Percentiles rank a stretch among this genome's conserved stretches.
Evolutionary conservation across 371 early-diverging fungal species (phyloP).

Genomic region (Haplosporangium sp.): DNA sequence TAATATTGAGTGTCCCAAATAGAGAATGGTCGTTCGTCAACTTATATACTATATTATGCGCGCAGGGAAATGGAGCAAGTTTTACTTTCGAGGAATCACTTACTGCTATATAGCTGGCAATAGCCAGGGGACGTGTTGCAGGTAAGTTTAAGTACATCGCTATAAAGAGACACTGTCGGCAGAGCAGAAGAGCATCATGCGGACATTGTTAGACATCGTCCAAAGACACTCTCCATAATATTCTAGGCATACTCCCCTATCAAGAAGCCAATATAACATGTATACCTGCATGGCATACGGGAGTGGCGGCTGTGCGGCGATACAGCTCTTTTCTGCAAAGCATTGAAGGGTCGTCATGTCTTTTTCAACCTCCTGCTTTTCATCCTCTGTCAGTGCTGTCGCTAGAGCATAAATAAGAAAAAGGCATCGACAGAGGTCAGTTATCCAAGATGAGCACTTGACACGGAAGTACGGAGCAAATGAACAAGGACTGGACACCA

Average conservation of each 20-base stretch:
- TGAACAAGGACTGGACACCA: background rate
- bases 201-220: background rate
- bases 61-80: background rate
- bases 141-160: conserved; percentile 31
- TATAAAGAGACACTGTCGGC: conserved; percentile 25
- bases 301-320: conserved; percentile 1
- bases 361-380: conserved; percentile 14
- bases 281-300: conserved; percentile 34
- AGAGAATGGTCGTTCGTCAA: background rate
- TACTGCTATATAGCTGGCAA: conserved; percentile 41
- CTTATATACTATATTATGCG: background rate
- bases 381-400: conserved; percentile 25
- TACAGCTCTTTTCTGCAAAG: conserved; percentile 32
- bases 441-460: too few species aligned
- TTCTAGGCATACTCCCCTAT: background rate
- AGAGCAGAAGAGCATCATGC: background rate
- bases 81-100: background rate
- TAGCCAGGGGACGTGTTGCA: conserved; percentile 20
- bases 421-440: background rate
- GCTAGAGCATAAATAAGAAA: conserved; percentile 4
- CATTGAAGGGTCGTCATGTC: conserved; percentile 17
- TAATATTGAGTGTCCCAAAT: background rate
- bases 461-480: too few species aligned
- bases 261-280: background rate
- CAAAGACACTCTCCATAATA: too few species aligned